Conservation (phyloP, 1,284 basidiomycete genomes). For the Veloboletus limbatus region DNA sequence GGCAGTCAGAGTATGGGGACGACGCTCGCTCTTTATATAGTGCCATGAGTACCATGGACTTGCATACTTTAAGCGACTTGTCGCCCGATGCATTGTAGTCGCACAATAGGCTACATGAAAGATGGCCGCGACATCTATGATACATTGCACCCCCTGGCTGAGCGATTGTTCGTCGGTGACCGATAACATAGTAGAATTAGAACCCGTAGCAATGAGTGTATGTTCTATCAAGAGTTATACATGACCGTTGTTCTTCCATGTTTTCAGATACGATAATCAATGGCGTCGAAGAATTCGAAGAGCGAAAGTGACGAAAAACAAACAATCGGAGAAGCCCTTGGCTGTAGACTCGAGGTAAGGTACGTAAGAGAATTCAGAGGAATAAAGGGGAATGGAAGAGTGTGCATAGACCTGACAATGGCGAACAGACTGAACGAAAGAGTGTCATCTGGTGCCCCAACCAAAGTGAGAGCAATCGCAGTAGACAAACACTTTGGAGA, state of each 20-base stretch:
- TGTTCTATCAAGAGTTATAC: conserved; percentile 37
- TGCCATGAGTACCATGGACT: conserved; percentile 55
- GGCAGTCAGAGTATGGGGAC: conserved; percentile 68
- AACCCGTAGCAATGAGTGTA: conserved; percentile 35
- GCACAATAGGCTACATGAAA: not conserved
- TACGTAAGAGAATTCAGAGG: conserved; percentile 21
- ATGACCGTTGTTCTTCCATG: conserved; percentile 38
- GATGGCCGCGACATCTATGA: too few species aligned
- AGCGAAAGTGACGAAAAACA: conserved; percentile 15
- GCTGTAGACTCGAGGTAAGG: conserved; percentile 3
- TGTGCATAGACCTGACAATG: conserved; percentile 16
- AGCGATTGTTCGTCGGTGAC: conserved; percentile 1
- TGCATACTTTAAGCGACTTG: conserved; percentile 68
- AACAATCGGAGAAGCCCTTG: not conserved
- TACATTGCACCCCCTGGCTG: too few species aligned
- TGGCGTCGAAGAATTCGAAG: conserved; percentile 16
- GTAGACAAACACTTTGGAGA: conserved; percentile 6
- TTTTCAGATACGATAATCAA: conserved; percentile 30
- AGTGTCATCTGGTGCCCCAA: conserved; percentile 5
- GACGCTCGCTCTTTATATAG: conserved; percentile 61
- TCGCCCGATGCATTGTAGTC: conserved; percentile 72
- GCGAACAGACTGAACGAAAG: conserved; percentile 11
- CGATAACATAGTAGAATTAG: conserved; percentile 31
- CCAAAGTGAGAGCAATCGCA: conserved; percentile 22
- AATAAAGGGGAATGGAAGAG: conserved; percentile 15